A percentile compares a stretch with the other conserved stretches of the same genome.
Conservation (phyloP, 441 rosid genomes). For the Flueggea neowawraea region DNA sequence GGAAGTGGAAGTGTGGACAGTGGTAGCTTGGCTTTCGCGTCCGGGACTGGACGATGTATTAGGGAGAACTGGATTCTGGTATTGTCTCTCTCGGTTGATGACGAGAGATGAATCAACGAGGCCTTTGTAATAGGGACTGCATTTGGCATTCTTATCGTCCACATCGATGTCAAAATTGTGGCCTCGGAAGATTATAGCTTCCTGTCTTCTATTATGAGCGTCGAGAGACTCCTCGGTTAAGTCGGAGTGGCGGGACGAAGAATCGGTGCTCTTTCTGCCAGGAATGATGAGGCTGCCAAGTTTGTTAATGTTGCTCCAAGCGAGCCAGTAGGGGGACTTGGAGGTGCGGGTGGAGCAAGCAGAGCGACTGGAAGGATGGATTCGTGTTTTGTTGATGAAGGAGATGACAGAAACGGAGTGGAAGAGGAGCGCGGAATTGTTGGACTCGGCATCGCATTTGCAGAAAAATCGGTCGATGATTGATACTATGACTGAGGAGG, state of each 20-base stretch:
- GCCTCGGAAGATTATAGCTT: not conserved
- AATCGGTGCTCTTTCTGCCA: constrained; percentile 9
- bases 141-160: constrained; percentile 23
- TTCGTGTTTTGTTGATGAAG: too few species aligned
- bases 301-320: constrained; percentile 31
- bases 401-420: too few species aligned
- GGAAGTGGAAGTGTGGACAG: constrained; percentile 13
- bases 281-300: constrained; percentile 15
- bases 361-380: constrained; percentile 11
- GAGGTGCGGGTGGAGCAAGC: constrained; percentile 7
- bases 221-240: constrained; percentile 29
- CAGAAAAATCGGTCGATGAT: too few species aligned
- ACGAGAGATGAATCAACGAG: constrained; percentile 36
- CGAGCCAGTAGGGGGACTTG: constrained; percentile 27
- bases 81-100: constrained; percentile 16
- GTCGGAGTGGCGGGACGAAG: constrained; percentile 21
- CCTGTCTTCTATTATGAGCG: constrained; percentile 30
- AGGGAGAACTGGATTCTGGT: not conserved
- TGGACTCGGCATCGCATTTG: too few species aligned
- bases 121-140: constrained; percentile 50
- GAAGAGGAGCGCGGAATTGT: too few species aligned
- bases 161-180: not conserved
- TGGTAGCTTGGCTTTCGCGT: constrained; percentile 26
- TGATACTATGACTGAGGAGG: too few species aligned
- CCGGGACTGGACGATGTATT: constrained; percentile 21